Evolutionary conservation across 305 asterid genomes (phyloP), one percentile per base, ranked within the genome.

Genomic region (Fraxinus ornus): DNA sequence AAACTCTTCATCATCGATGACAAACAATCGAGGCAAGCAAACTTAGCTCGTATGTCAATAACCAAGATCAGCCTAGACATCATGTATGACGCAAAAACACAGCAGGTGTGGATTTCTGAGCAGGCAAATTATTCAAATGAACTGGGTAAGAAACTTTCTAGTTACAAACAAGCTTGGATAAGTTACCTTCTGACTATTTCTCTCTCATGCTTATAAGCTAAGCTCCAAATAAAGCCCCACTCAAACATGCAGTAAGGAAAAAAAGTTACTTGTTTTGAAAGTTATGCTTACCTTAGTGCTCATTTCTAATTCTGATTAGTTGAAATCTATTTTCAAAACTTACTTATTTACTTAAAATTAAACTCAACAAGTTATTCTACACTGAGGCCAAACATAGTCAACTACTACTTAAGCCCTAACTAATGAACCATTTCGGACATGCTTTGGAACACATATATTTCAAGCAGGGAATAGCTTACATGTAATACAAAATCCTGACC

Each of bases 381-480:
- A 30, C 19, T 26, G 30, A 10, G n/a, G 76, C 41, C 22, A 13
- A 30, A 32, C 76, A 71, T 15, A 10, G 76, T 71, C 76, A 71
- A 35, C 19, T 77, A n/a, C 68, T 44, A 37, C 66, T 73, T 70
- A 72, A 6, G 47, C 66, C 26, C 21, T 10, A 79, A 30, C 83
- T 39, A 28, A 66, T 70, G 24, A 72, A 39, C 24, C 19, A 60
- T 9, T 52, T 66, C 36, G 39, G 75, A 76, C 52, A 75, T 35
- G 76, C 3, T 49, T 41, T 33, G 78, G 78, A 80, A 73, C 77
- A 76, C 64, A 77, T 47, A 64, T 81, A 77, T n/a, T 76, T 64
- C 21, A 66, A 82, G 75, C 75, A 78, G 77, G 81, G 81, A 36
- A 81, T 75, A 39, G 5, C 74, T 71, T 49, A 82, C n/a, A 85